phyloP scores from a whole-genome alignment of 805 yeast species.

The Brettanomyces sp. region DNA sequence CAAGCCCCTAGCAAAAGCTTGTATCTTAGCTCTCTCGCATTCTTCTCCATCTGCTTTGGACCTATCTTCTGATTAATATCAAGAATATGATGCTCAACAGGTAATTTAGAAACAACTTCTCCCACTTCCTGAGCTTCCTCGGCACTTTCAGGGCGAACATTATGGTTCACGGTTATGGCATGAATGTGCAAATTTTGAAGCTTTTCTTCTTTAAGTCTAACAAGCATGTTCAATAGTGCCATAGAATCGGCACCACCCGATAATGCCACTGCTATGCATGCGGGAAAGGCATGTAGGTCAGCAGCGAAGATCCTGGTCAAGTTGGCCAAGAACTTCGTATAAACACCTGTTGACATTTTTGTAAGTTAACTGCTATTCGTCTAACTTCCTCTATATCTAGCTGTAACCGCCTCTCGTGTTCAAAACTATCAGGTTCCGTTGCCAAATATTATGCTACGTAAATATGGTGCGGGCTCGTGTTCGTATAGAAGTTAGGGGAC shows the following conservation, averaged over 20 bases:
- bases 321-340: conserved; percentile 45
- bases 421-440: too few species aligned
- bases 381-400: too few species aligned
- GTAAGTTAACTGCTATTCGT: neutral
- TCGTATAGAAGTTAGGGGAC: too few species aligned
- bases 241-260: conserved; percentile 76
- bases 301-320: conserved; percentile 40
- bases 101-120: conserved; percentile 10
- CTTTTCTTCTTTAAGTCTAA: conserved; percentile 17
- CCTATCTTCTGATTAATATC: conserved; percentile 10
- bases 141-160: conserved; percentile 37
- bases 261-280: conserved; percentile 36
- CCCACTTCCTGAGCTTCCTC: conserved; percentile 39
- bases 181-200: conserved; percentile 18
- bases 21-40: conserved; percentile 51
- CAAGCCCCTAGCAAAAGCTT: conserved; percentile 34
- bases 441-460: too few species aligned
- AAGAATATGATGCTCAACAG: conserved; percentile 19
- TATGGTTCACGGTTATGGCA: conserved; percentile 65
- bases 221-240: conserved; percentile 34
- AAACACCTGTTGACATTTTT: conserved; percentile 33
- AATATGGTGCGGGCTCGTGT: too few species aligned
- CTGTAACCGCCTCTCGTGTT: too few species aligned
- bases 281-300: conserved; percentile 1
- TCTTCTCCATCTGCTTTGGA: conserved; percentile 32